Percentiles rank a stretch among this genome's conserved stretches.
phyloP scores from a whole-genome alignment of 495 filamentous ascomycete species.

The Xylaria bambusicola region DNA sequence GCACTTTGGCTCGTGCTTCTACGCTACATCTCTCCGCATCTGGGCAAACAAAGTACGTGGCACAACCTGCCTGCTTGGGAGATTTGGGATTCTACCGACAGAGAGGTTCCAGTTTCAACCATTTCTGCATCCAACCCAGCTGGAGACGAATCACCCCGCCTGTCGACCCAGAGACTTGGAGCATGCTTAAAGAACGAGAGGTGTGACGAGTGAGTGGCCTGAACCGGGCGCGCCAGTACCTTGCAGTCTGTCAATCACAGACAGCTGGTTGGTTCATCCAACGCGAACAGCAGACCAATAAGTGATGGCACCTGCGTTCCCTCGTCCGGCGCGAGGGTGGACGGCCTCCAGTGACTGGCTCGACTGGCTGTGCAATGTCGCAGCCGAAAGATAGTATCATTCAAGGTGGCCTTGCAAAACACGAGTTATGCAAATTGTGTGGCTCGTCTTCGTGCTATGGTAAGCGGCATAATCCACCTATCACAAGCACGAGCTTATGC shows the following conservation, averaged over 20 bases:
- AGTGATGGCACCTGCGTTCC: conserved; percentile 19
- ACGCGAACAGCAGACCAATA: conserved; percentile 15
- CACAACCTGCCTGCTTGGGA: conserved; percentile 3
- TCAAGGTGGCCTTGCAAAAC: conserved; percentile 27
- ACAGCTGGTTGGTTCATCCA: conserved; percentile 13
- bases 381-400: conserved; percentile 30
- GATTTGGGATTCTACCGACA: conserved; percentile 7
- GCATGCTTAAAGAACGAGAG: background rate
- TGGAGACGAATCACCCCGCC: conserved; percentile 9
- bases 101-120: conserved; percentile 12
- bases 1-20: background rate
- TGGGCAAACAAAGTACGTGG: background rate
- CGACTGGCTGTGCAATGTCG: conserved; percentile 38
- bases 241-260: conserved; percentile 5
- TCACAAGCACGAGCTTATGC: conserved; percentile 27
- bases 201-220: conserved; percentile 1
- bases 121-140: conserved; percentile 5
- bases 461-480: conserved; percentile 36
- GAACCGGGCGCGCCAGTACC: conserved; percentile 14
- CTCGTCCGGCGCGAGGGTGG: conserved; percentile 17
- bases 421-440: conserved; percentile 38
- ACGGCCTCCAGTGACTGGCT: conserved; percentile 36
- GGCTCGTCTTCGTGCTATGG: conserved; percentile 34
- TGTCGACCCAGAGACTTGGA: conserved; percentile 1
- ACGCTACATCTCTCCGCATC: background rate